These are phyloP conservation scores for Talaromyces albobiverticillius DNA, from an alignment of 2,329 filamentous ascomycete genomes.

Conservation along the genomic window DNA sequence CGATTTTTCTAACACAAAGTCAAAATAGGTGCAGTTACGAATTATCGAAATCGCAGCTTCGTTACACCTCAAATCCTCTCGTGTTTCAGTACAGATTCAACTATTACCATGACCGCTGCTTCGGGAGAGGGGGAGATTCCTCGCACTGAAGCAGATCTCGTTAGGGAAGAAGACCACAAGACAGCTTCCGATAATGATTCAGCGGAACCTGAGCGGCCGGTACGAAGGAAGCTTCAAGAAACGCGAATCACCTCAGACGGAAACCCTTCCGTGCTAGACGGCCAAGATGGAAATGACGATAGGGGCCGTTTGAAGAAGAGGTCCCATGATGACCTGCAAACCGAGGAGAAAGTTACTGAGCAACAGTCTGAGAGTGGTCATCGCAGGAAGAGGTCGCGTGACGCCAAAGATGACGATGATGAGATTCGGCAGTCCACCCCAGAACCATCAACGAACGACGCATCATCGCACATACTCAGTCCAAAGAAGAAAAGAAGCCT, in stretches of 20 bases:
- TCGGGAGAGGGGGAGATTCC: slow-evolving; percentile 15
- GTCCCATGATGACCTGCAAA: slow-evolving; percentile 31
- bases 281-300: slow-evolving; percentile 15
- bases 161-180: slow-evolving; percentile 19
- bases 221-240: slow-evolving; percentile 60
- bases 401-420: slow-evolving; percentile 24
- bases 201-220: slow-evolving; percentile 51
- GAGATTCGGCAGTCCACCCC: slow-evolving; percentile 39
- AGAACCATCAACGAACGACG: slow-evolving; percentile 16
- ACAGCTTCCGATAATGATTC: slow-evolving; percentile 24
- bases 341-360: slow-evolving; percentile 24
- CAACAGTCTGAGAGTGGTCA: slow-evolving; percentile 9
- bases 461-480: slow-evolving; percentile 25
- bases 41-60: not conserved
- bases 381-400: slow-evolving; percentile 17
- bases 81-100: not conserved
- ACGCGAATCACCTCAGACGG: slow-evolving; percentile 53
- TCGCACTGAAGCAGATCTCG: slow-evolving; percentile 16
- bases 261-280: slow-evolving; percentile 17
- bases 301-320: slow-evolving; percentile 30
- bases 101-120: slow-evolving; percentile 16
- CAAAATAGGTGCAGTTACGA: not conserved
- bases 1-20: not conserved
- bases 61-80: not conserved
- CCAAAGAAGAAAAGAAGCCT: slow-evolving; percentile 45